A percentile compares a stretch with the other conserved stretches of the same genome.
These are phyloP conservation scores for Pestalotiopsis sp. DNA, from an alignment of 2,329 filamentous ascomycete species.

Conservation along the genomic window DNA sequence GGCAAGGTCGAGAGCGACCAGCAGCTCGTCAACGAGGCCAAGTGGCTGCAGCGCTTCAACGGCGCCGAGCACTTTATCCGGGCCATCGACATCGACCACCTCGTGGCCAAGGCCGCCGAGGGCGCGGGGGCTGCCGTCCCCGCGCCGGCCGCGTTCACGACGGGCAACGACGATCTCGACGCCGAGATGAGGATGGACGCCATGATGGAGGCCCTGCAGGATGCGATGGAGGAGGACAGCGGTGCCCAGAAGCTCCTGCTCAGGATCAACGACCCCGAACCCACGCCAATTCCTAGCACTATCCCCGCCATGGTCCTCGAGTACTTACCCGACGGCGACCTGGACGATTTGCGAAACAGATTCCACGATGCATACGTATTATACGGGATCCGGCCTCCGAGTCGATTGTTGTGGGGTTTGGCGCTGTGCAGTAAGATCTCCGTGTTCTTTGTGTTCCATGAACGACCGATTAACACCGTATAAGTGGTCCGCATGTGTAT, in stretches of 20 bases:
- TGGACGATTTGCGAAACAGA: not conserved
- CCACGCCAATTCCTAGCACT: no score
- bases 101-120: not conserved
- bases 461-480: not conserved
- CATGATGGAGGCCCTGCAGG: not conserved
- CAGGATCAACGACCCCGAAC: not conserved
- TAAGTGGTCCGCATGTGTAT: slow-evolving; percentile 4
- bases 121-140: not conserved
- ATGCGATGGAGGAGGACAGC: not conserved
- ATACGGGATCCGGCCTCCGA: not conserved
- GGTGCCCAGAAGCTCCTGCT: not conserved
- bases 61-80: slow-evolving; percentile 1
- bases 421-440: not conserved
- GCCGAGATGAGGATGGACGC: not conserved
- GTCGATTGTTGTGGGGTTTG: not conserved
- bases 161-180: not conserved
- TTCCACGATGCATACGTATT: not conserved
- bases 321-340: not conserved
- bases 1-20: not conserved
- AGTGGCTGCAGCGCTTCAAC: not conserved
- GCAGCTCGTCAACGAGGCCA: not conserved
- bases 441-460: not conserved
- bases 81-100: not conserved
- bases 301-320: not conserved
- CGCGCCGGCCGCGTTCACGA: not conserved